Evolutionary conservation across 148 eudicot genomes (phyloP).

Genomic region (Rheum nobile): DNA sequence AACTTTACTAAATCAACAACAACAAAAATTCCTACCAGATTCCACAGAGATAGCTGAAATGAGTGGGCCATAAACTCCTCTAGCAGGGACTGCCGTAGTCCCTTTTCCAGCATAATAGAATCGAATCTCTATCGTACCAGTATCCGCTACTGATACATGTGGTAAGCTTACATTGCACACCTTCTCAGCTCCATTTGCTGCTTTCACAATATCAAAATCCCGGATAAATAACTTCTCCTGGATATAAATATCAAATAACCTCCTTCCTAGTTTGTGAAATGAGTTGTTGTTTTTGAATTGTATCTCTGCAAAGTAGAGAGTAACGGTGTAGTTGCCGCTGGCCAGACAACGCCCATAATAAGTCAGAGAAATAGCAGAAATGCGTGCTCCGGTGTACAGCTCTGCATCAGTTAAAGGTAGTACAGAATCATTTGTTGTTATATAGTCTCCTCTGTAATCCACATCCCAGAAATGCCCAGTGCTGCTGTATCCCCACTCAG

Average conservation of each 20-base stretch:
- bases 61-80: slow-evolving; percentile 58
- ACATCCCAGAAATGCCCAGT: slow-evolving; percentile 34
- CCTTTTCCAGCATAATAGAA: slow-evolving; percentile 30
- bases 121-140: slow-evolving; percentile 25
- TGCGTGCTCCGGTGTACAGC: slow-evolving; percentile 41
- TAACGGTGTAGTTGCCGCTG: slow-evolving; percentile 36
- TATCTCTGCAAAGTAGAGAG: neutral
- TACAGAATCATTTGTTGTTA: slow-evolving; percentile 14
- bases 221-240: slow-evolving; percentile 13
- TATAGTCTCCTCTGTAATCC: neutral
- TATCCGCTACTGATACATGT: slow-evolving; percentile 22
- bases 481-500: slow-evolving; percentile 3
- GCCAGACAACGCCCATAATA: slow-evolving; percentile 60
- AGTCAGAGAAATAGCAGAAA: slow-evolving; percentile 51
- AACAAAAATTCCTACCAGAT: slow-evolving; percentile 25
- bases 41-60: slow-evolving; percentile 53
- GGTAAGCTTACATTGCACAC: slow-evolving; percentile 3
- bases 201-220: slow-evolving; percentile 39
- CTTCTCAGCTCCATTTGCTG: slow-evolving; percentile 32
- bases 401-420: slow-evolving; percentile 19
- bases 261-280: too few species aligned
- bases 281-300: neutral
- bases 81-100: slow-evolving; percentile 34
- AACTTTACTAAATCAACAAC: neutral
- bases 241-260: neutral